phyloP scores from a whole-genome alignment of 164 flowering plant species.

The Vitis labrusca region DNA sequence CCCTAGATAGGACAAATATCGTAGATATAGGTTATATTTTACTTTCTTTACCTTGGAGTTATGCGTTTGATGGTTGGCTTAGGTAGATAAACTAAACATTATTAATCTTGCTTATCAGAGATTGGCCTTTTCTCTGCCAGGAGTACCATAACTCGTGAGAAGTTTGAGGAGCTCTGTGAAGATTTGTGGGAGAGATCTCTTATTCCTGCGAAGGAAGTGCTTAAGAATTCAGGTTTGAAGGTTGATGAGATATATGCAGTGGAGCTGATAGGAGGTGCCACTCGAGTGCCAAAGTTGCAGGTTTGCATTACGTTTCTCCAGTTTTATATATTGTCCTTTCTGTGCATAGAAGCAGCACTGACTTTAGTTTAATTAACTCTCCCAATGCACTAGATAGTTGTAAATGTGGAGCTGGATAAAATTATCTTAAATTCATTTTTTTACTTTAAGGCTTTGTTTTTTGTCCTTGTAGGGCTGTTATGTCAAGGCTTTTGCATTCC shows the following conservation, averaged over 20 bases:
- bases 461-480: no score
- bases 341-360: background rate
- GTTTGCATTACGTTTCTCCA: constrained; percentile 30
- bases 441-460: no score
- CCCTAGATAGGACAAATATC: no score
- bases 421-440: no score
- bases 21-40: background rate
- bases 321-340: background rate
- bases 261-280: constrained; percentile 96
- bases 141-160: constrained; percentile 91
- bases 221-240: constrained; percentile 67
- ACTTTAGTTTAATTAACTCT: background rate
- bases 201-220: constrained; percentile 73
- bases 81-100: background rate
- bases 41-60: background rate
- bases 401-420: no score
- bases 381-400: no score
- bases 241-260: constrained; percentile 79
- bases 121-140: constrained; percentile 31
- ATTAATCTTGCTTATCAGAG: background rate
- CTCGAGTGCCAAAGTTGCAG: constrained; percentile 98
- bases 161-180: constrained; percentile 92
- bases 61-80: constrained; percentile 1
- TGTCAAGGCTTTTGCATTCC: no score
- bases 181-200: constrained; percentile 93